Percentiles rank a stretch among this genome's conserved stretches.
Evolutionary conservation across 2,329 filamentous ascomycete species (phyloP).

Genomic region (Fusarium nurragi): DNA sequence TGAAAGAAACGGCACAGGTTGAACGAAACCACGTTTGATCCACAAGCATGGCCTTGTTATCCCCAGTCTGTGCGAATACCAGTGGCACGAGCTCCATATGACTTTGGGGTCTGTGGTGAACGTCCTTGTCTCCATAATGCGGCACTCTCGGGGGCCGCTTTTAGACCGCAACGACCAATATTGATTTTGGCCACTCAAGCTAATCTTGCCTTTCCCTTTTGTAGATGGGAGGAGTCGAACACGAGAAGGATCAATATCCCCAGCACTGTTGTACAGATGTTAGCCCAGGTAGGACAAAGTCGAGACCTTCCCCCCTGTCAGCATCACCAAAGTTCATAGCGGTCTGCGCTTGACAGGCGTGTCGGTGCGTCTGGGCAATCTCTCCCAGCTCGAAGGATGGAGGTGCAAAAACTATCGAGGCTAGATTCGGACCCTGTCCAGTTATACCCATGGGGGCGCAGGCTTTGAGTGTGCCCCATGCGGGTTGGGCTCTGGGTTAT

Average conservation of each 20-base stretch:
- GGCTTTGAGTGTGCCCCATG: slow-evolving; percentile 7
- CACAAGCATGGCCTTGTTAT: neutral
- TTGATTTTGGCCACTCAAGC: neutral
- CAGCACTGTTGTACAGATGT: neutral
- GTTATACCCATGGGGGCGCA: slow-evolving; percentile 20
- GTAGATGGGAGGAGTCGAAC: too few species aligned
- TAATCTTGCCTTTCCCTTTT: neutral
- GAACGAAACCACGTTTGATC: neutral
- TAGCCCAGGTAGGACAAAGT: slow-evolving; percentile 9
- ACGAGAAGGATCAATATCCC: neutral
- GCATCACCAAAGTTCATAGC: neutral
- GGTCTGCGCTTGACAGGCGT: neutral
- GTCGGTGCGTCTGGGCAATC: neutral
- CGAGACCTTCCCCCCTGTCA: neutral
- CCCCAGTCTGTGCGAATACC: neutral
- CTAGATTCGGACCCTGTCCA: slow-evolving; percentile 14
- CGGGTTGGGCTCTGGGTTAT: slow-evolving; percentile 2
- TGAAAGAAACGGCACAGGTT: neutral
- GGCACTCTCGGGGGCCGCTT: neutral
- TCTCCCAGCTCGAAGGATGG: neutral
- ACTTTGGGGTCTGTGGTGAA: neutral
- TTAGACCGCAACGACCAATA: neutral
- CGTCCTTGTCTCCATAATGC: slow-evolving; percentile 1
- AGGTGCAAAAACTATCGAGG: slow-evolving; percentile 1
- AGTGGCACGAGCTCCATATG: neutral